Base-by-base conservation (phyloP, 352 stramenopile species). In the Thraustochytrium sp. region DNA sequence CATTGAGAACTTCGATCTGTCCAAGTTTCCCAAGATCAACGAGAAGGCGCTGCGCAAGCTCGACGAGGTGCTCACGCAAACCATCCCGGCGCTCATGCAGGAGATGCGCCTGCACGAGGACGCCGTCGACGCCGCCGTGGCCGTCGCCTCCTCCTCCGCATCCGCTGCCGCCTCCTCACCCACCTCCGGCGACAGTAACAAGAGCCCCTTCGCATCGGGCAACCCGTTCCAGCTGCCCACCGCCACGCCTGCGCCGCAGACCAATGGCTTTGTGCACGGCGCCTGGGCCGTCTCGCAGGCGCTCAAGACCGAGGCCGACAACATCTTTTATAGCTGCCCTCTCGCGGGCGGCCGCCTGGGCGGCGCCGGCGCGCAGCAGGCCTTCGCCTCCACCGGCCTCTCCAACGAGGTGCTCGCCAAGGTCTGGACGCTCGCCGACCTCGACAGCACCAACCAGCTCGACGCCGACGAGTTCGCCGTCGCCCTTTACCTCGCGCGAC, bases 401-500 rank as follows among this genome's bases (percentile, higher is more conserved):
- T 88, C 89, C 18, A 87, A 89, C 0, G 88, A 94, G 53, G 88
- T 94, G 37, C 89, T 88, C 61, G 87, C 94, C 74, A 94, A 93
- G 65, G 94, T 97, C 80, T 97, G 93, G 93, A 90, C 95, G 68
- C 88, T 97, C 31, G 90, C 91, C 2, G 93, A 97, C 83, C 88
- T 95, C 46, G 92, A 96, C 84, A 93, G 94, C 29, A 89, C 94
- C 82, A 93, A 93, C 11, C 91, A 87, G 82, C 82, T 97, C 40
- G 93, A 97, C 87, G 88, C 87, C 5, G 91, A 96, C 56, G 89
- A 97, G 86, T 97, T 97, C 80, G 92, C 93, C 1, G 86, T 97
- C 31, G 92, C 92, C 34, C 96, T 97, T 92, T 93, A 95, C 76
- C 86, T 97, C 21, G 92, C 92, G 64, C 72, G 88, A 21, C 89